Evolutionary conservation across 2,329 filamentous ascomycete genomes (phyloP).

Genomic region (Periconia macrospinosa): DNA sequence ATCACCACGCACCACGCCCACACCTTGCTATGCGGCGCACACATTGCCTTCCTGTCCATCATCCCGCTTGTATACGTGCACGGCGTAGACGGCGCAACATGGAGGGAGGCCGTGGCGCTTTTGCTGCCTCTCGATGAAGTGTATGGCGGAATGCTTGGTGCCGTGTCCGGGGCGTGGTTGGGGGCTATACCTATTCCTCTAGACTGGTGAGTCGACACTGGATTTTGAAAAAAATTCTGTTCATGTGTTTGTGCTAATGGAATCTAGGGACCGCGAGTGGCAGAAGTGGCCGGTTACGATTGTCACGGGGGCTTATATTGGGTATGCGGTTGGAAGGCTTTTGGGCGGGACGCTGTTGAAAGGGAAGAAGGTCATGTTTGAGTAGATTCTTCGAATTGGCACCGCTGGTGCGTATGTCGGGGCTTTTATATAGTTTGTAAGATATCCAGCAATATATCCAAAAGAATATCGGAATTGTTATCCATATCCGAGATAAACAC

Average conservation of each 20-base stretch:
- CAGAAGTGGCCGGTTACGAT: constrained; percentile 97
- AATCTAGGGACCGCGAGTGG: constrained; percentile 82
- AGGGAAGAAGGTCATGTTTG: constrained; percentile 50
- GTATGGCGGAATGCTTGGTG: constrained; percentile 80
- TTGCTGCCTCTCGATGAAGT: constrained; percentile 78
- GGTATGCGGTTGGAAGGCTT: constrained; percentile 71
- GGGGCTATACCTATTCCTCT: constrained; percentile 93
- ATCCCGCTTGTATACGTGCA: constrained; percentile 85
- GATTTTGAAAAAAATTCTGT: not conserved
- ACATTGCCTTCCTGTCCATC: constrained; percentile 76
- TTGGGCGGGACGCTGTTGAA: constrained; percentile 55
- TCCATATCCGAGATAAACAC: not conserved
- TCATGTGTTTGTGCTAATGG: constrained; percentile 10
- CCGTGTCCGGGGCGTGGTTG: constrained; percentile 81
- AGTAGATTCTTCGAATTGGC: constrained; percentile 17
- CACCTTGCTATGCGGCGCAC: constrained; percentile 77
- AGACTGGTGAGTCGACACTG: constrained; percentile 67
- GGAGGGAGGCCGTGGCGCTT: constrained; percentile 70
- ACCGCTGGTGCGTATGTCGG: not conserved
- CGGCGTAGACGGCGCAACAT: constrained; percentile 72
- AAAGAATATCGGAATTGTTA: not conserved
- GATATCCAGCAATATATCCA: too few species aligned
- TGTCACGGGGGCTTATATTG: constrained; percentile 77
- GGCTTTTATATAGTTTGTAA: too few species aligned
- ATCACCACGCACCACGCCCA: constrained; percentile 77